phyloP scores from a whole-genome alignment of 805 yeast species.

The Isabelozyma rhagii region DNA sequence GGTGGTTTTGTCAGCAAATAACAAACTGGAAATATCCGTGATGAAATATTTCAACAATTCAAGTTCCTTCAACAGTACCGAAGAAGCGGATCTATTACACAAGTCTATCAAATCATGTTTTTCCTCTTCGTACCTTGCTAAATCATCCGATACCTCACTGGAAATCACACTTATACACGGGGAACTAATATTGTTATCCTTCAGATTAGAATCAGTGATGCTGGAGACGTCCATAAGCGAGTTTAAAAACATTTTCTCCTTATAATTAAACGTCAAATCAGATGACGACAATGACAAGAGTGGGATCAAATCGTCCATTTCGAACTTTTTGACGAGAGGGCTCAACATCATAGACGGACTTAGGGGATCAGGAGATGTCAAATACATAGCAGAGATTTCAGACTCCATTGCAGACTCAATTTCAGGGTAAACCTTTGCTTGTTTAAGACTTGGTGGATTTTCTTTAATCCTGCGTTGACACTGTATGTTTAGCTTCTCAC shows the following conservation, averaged over 20 bases:
- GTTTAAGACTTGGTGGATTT: neutral
- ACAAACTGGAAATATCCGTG: constrained; percentile 16
- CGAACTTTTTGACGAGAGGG: neutral
- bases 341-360: neutral
- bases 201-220: neutral
- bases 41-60: constrained; percentile 17
- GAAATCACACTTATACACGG: neutral
- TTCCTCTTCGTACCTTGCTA: constrained; percentile 7
- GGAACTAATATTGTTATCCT: neutral
- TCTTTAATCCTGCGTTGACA: constrained; percentile 7
- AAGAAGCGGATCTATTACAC: constrained; percentile 4
- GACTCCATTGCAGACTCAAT: neutral
- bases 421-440: neutral
- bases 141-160: neutral
- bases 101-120: constrained; percentile 3
- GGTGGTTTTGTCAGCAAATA: constrained; percentile 21
- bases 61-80: constrained; percentile 6
- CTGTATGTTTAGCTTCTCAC: constrained; percentile 8
- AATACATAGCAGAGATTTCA: neutral
- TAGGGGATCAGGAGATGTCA: neutral
- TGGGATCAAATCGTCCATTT: constrained; percentile 2
- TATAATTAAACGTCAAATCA: constrained; percentile 5
- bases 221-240: constrained; percentile 7
- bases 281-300: neutral
- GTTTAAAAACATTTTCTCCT: constrained; percentile 16